Evolutionary conservation across 2,329 filamentous ascomycete genomes (phyloP).

Genomic region (Stemphylium beticola): DNA sequence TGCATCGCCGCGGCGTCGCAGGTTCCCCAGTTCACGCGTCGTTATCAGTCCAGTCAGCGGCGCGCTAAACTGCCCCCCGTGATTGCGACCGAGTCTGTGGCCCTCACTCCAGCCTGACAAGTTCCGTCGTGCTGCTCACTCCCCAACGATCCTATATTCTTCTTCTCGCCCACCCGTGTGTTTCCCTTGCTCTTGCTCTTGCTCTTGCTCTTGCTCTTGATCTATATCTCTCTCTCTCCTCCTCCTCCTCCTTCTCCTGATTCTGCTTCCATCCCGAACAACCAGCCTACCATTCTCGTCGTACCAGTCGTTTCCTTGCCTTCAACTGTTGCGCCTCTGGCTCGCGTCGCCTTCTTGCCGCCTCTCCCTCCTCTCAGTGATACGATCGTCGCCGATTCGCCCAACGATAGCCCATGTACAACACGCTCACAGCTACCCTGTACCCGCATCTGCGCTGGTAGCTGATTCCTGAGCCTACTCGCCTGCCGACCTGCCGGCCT

Average conservation of each 20-base stretch:
- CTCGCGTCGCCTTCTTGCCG: neutral
- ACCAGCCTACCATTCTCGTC: neutral
- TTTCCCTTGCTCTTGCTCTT: constrained; percentile 6
- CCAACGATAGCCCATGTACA: constrained; percentile 44
- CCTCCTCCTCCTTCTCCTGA: too few relatives aligned
- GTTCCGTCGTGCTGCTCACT: too few relatives aligned
- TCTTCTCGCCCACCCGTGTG: constrained; percentile 11
- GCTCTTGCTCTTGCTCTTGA: neutral
- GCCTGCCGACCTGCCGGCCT: constrained; percentile 5
- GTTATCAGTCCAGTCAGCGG: constrained; percentile 11
- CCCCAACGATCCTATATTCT: too few relatives aligned
- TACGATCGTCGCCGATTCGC: constrained; percentile 6
- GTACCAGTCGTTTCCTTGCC: neutral
- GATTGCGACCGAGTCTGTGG: constrained; percentile 13
- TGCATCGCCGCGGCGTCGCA: neutral
- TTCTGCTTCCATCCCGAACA: too few relatives aligned
- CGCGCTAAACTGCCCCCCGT: constrained; percentile 11
- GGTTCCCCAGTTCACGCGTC: constrained; percentile 1
- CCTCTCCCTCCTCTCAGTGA: neutral
- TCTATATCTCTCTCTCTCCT: too few relatives aligned
- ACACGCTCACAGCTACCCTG: constrained; percentile 45
- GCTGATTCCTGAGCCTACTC: constrained; percentile 21
- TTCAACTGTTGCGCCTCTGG: neutral
- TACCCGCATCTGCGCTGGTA: constrained; percentile 50
- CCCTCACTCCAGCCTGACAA: constrained; percentile 1